Evolutionary conservation across 352 stramenopile genomes (phyloP).

Genomic region (Thalassiosira oceanica): DNA sequence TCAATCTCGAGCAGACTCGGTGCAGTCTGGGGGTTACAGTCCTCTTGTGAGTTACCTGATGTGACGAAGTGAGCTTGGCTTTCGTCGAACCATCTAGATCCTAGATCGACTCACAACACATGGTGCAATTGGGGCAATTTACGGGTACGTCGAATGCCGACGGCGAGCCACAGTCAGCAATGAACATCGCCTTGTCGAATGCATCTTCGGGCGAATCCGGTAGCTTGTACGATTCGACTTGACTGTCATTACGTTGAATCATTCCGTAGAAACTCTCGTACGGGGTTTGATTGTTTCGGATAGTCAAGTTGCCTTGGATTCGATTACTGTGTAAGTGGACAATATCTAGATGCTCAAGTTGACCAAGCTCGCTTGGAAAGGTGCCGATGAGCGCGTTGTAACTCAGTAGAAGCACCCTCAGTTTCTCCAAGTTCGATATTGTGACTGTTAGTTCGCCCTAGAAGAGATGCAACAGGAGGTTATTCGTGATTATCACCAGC

Average conservation of each 20-base stretch:
- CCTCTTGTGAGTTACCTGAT: slow-evolving; percentile 9
- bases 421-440: slow-evolving; percentile 15
- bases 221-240: not conserved
- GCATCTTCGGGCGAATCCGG: not conserved
- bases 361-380: slow-evolving; percentile 2
- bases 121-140: slow-evolving; percentile 23
- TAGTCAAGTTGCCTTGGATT: slow-evolving; percentile 12
- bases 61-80: slow-evolving; percentile 4
- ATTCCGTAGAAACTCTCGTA: too few relatives aligned
- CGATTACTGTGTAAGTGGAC: slow-evolving; percentile 37
- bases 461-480: not conserved
- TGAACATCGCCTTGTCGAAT: slow-evolving; percentile 8
- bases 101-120: slow-evolving; percentile 43
- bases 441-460: slow-evolving; percentile 27
- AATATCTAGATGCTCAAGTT: slow-evolving; percentile 21
- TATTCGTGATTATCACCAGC: not conserved
- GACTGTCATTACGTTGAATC: not conserved
- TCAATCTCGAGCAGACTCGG: slow-evolving; percentile 8
- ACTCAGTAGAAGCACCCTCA: slow-evolving; percentile 20
- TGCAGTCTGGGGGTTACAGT: slow-evolving; percentile 50
- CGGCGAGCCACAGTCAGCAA: slow-evolving; percentile 36
- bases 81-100: not conserved
- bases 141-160: slow-evolving; percentile 31
- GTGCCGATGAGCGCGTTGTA: slow-evolving; percentile 38
- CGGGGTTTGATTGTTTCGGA: too few relatives aligned